phyloP scores from a whole-genome alignment of 2,329 filamentous ascomycete species.

The Colletotrichum australisinense region DNA sequence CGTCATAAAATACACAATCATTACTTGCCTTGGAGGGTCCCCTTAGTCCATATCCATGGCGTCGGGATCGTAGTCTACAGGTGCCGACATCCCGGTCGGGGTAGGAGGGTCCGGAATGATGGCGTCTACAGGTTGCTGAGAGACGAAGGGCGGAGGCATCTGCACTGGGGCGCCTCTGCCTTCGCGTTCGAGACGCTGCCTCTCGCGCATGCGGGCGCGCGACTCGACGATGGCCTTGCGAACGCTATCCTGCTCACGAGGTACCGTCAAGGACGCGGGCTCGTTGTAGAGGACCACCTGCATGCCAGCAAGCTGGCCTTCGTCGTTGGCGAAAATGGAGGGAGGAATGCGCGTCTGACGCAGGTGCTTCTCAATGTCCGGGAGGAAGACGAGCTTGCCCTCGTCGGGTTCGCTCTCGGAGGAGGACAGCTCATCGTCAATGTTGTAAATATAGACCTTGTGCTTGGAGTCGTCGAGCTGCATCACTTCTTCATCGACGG shows the following conservation, averaged over 20 bases:
- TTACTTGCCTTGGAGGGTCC: constrained; percentile 11
- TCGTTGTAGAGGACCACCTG: constrained; percentile 88
- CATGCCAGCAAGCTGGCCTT: constrained; percentile 68
- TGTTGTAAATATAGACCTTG: constrained; percentile 89
- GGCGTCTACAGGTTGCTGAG: constrained; percentile 20
- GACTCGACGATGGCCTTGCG: constrained; percentile 87
- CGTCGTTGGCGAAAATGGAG: constrained; percentile 69
- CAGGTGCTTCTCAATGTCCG: constrained; percentile 87
- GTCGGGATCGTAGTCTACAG: constrained; percentile 61
- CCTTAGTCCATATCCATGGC: constrained; percentile 74
- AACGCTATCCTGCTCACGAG: constrained; percentile 80
- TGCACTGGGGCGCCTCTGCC: constrained; percentile 31
- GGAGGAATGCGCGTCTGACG: constrained; percentile 76
- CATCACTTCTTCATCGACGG: constrained; percentile 72
- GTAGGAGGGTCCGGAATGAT: neutral
- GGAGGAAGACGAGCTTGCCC: constrained; percentile 79
- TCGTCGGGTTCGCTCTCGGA: constrained; percentile 68
- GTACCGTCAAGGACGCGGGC: constrained; percentile 80
- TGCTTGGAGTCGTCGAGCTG: constrained; percentile 87
- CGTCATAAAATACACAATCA: neutral
- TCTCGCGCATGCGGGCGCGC: constrained; percentile 73
- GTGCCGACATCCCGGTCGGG: constrained; percentile 25
- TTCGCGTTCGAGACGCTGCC: constrained; percentile 52
- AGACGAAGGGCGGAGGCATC: constrained; percentile 34
- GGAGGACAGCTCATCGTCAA: constrained; percentile 85